Base-by-base conservation (phyloP, 129 eudicot species). In the Lonicera japonica region DNA sequence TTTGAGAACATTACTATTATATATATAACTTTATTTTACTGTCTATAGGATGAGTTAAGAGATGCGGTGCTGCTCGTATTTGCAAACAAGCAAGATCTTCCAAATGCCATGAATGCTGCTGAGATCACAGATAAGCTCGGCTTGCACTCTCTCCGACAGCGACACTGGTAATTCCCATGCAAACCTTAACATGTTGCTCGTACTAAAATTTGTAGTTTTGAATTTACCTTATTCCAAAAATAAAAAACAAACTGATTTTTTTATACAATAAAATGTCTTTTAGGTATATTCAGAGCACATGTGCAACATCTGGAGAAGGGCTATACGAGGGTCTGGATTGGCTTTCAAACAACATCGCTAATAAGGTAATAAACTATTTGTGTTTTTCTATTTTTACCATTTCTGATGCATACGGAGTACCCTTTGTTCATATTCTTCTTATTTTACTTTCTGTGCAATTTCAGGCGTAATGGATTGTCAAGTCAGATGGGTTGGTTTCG, bases 81-180 rank as follows among this genome's bases (percentile, higher is more conserved):
- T 72, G 86, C 86, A 19, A 80, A 80, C 82, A 80, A 80, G 22
- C 86, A 80, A 69, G 86, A 80, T 80, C 86, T 80, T 76, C 86
- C 86, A 64, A 80, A 80, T 65, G 86, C 86, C 23, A 80, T 80
- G 86, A 80, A 73, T 73, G 86, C 86, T 48, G 86, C 86, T 21
- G 86, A 80, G 73, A 80, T 80, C 63, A 80, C 86, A 29, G 86
- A 80, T 52, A 80, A 80, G 64, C 86, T 80, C 66, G 86, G 86
- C 60, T 53, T 80, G 66, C 79, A 80, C 53, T 80, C 86, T 25
- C 86, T 80, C 63, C 70, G 86, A 5, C 86, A 80, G 54, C 72
- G 86, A 59, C 86, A 80, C 69, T 80, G 86, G 86, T 80, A 76
- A 68, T 53, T 29, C 6, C 36, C 4, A 29, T 29, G 6, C 36